These are phyloP conservation scores for Candida nitratophila DNA, from an alignment of 805 yeast genomes.

Conservation along the genomic window DNA sequence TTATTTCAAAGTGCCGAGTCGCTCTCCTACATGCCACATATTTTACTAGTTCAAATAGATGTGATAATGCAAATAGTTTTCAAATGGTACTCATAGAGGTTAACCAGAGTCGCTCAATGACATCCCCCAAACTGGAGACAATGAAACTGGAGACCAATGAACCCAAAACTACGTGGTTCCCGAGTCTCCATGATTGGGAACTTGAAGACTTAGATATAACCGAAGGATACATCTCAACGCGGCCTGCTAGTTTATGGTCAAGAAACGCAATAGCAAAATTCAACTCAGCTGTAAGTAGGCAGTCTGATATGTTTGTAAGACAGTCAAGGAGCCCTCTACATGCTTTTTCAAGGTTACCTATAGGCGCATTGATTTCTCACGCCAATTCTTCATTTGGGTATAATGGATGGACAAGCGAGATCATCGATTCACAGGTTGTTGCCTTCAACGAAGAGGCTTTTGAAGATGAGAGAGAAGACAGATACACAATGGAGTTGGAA, in stretches of 20 bases:
- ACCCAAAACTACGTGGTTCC: conserved; percentile 11
- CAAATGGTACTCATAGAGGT: too few relatives aligned
- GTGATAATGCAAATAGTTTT: too few relatives aligned
- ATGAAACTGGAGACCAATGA: neutral
- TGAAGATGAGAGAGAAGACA: conserved; percentile 13
- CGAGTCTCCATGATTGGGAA: conserved; percentile 13
- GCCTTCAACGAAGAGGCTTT: conserved; percentile 6
- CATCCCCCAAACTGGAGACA: too few relatives aligned
- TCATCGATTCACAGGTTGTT: conserved; percentile 18
- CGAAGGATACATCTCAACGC: conserved; percentile 8
- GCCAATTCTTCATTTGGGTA: conserved; percentile 47
- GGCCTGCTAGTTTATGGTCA: conserved; percentile 22
- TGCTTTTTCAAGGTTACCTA: conserved; percentile 10
- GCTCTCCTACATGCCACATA: too few relatives aligned
- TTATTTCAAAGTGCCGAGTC: too few relatives aligned
- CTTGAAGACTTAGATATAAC: conserved; percentile 16
- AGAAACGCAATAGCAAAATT: conserved; percentile 13
- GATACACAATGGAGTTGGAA: conserved; percentile 11
- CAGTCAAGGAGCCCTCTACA: conserved; percentile 5
- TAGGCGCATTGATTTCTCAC: conserved; percentile 20
- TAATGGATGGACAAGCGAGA: conserved; percentile 41
- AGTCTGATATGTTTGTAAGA: neutral
- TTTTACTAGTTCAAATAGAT: too few relatives aligned
- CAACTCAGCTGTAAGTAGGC: conserved; percentile 9
- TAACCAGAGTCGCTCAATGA: too few relatives aligned